These are phyloP conservation scores for Lachancea lanzarotensis DNA, from an alignment of 805 yeast species.

Conservation along the genomic window DNA sequence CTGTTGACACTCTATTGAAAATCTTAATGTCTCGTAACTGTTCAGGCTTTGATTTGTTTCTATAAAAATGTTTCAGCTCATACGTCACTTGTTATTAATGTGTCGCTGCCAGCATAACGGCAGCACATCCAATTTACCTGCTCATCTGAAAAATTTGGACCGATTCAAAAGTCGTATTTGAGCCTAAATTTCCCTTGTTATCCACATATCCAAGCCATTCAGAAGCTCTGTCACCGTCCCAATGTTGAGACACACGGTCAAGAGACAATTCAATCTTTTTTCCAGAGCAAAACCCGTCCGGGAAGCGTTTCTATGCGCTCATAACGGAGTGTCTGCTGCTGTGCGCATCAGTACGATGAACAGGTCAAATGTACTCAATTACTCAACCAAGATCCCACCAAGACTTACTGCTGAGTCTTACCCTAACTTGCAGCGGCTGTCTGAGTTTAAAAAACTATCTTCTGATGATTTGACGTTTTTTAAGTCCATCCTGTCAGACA, in stretches of 20 bases:
- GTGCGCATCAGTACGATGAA: neutral
- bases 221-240: neutral
- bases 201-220: neutral
- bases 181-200: neutral
- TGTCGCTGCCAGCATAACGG: no score
- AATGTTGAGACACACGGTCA: conserved; percentile 3
- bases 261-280: neutral
- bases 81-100: no score
- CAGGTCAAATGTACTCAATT: neutral
- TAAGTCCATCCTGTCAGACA: conserved; percentile 47
- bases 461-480: conserved; percentile 56
- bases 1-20: no score
- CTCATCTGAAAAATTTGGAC: conserved; percentile 2
- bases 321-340: neutral
- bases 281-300: conserved; percentile 1
- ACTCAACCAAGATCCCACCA: conserved; percentile 22
- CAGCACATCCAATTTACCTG: neutral
- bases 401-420: conserved; percentile 65
- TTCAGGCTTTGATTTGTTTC: no score
- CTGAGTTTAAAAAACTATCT: conserved; percentile 45
- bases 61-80: no score
- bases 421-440: conserved; percentile 47
- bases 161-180: neutral
- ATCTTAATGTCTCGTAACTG: no score
- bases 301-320: neutral